These are phyloP conservation scores for Leccinum aurantiacum DNA, from an alignment of 768 basidiomycete species.

Conservation along the genomic window DNA sequence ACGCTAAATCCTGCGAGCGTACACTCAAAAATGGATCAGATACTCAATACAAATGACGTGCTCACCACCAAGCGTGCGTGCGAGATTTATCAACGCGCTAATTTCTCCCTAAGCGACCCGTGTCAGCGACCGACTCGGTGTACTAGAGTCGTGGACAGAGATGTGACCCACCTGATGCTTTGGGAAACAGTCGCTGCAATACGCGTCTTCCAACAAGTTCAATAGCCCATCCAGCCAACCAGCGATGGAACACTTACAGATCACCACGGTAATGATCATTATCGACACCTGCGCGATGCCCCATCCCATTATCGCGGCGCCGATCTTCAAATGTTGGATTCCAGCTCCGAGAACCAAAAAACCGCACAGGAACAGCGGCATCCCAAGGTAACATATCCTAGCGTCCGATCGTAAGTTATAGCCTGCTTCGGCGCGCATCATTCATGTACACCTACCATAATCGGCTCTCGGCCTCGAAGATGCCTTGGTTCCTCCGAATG, in stretches of 20 bases:
- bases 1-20: slow-evolving; percentile 33
- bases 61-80: slow-evolving; percentile 35
- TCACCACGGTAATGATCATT: slow-evolving; percentile 41
- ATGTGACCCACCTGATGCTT: slow-evolving; percentile 24
- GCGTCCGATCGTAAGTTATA: neutral
- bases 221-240: neutral
- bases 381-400: slow-evolving; percentile 40
- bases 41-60: neutral
- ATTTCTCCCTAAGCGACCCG: slow-evolving; percentile 37
- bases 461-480: slow-evolving; percentile 54
- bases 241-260: slow-evolving; percentile 29
- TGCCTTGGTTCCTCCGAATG: slow-evolving; percentile 47
- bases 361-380: slow-evolving; percentile 43
- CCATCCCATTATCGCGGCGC: slow-evolving; percentile 43
- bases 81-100: slow-evolving; percentile 44
- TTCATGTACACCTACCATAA: slow-evolving; percentile 34
- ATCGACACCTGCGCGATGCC: slow-evolving; percentile 39
- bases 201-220: slow-evolving; percentile 31
- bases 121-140: neutral
- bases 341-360: slow-evolving; percentile 43
- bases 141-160: too few species aligned
- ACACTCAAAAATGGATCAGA: neutral
- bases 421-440: too few species aligned
- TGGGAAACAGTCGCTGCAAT: slow-evolving; percentile 40
- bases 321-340: slow-evolving; percentile 32